Conservation (phyloP, 352 stramenopile species). For the Phytopythium aichiense region DNA sequence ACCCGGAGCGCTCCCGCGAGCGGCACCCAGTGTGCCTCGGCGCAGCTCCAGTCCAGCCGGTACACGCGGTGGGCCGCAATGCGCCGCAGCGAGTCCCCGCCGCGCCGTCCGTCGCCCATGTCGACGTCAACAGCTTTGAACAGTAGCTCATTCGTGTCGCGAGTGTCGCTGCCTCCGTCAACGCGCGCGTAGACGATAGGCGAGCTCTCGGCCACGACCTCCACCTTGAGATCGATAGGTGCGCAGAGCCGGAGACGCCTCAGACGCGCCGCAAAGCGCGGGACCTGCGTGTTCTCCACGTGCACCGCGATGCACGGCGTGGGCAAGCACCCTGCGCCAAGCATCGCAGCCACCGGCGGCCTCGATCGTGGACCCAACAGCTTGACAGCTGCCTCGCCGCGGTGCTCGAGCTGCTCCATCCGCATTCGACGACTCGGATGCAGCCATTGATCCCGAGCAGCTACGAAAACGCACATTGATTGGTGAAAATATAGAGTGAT, state of each 20-base stretch:
- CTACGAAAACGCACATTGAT: not conserved
- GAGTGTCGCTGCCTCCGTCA: not conserved
- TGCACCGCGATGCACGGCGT: slow-evolving; percentile 23
- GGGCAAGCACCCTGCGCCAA: not conserved
- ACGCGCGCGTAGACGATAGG: slow-evolving; percentile 12
- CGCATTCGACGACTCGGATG: not conserved
- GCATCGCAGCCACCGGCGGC: not conserved
- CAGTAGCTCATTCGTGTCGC: slow-evolving; percentile 3
- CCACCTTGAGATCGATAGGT: not conserved
- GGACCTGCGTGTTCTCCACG: slow-evolving; percentile 26
- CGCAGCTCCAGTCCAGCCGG: slow-evolving; percentile 36
- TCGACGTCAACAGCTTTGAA: not conserved
- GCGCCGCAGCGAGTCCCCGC: not conserved
- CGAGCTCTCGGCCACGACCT: slow-evolving; percentile 9
- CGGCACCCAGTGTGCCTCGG: slow-evolving; percentile 39
- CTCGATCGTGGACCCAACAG: not conserved
- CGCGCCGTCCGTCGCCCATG: slow-evolving; percentile 20
- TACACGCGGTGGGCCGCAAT: slow-evolving; percentile 52
- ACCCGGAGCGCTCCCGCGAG: not conserved
- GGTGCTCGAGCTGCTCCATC: not conserved
- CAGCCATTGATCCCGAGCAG: not conserved
- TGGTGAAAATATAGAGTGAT: not conserved
- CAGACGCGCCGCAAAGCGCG: slow-evolving; percentile 17
- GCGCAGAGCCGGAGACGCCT: not conserved
- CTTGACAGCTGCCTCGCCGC: not conserved